Percentiles rank a stretch among this genome's conserved stretches.
These are phyloP conservation scores for Fusarium subglutinans DNA, from an alignment of 2,329 filamentous ascomycete genomes.

Conservation along the genomic window DNA sequence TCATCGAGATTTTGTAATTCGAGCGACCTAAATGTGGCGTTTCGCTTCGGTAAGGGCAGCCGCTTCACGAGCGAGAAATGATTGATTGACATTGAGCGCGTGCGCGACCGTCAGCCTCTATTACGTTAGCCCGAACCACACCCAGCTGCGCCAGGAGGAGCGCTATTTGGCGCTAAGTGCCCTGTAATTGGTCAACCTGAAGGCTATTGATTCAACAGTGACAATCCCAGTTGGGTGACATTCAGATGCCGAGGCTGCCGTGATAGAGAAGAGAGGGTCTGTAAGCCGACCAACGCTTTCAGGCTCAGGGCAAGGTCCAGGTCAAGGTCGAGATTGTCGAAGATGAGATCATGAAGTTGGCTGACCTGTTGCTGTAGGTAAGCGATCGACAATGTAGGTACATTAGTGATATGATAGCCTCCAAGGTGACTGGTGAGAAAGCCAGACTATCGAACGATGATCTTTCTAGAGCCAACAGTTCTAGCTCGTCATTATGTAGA, in stretches of 20 bases:
- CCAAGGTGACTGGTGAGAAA: not conserved
- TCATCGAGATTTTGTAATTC: not conserved
- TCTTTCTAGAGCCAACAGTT: not conserved
- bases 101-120: not conserved
- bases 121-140: not conserved
- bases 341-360: not conserved
- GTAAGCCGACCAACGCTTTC: not conserved
- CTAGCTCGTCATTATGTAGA: not conserved
- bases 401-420: not conserved
- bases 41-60: not conserved
- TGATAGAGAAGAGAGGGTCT: not conserved
- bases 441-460: not conserved
- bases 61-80: no score
- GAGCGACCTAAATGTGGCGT: not conserved
- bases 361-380: not conserved
- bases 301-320: not conserved
- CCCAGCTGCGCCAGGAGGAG: not conserved
- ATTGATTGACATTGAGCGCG: not conserved
- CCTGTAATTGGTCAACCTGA: not conserved
- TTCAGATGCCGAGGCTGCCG: not conserved
- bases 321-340: not conserved
- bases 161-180: not conserved
- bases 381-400: not conserved
- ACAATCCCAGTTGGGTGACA: not conserved
- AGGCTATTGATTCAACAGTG: not conserved